phyloP scores from a whole-genome alignment of 805 yeast species.

The Priceomyces carsonii region DNA sequence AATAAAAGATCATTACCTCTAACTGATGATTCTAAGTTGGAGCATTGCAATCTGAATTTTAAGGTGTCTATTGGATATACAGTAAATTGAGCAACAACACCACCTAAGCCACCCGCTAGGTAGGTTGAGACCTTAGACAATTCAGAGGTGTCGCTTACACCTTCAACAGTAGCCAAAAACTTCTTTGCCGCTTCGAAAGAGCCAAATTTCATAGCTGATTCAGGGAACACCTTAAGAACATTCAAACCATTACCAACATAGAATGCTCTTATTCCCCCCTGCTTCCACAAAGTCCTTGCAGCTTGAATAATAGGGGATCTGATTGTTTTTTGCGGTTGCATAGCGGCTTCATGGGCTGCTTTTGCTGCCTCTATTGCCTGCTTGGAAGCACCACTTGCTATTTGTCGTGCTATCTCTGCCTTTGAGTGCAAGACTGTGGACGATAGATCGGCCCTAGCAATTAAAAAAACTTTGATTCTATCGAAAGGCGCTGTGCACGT shows the following conservation, averaged over 20 bases:
- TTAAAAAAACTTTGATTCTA: slow-evolving; percentile 87
- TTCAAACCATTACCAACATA: slow-evolving; percentile 96
- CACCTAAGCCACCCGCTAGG: slow-evolving; percentile 94
- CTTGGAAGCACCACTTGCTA: slow-evolving; percentile 35
- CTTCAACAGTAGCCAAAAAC: slow-evolving; percentile 71
- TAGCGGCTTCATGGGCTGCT: slow-evolving; percentile 25
- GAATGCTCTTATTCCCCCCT: slow-evolving; percentile 85
- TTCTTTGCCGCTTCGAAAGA: slow-evolving; percentile 87
- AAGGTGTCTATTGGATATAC: slow-evolving; percentile 96
- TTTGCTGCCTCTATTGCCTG: slow-evolving; percentile 37
- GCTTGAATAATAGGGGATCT: slow-evolving; percentile 81
- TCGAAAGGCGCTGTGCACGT: slow-evolving; percentile 98
- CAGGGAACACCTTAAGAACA: slow-evolving; percentile 93
- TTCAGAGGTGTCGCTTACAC: slow-evolving; percentile 66
- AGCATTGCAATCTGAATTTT: slow-evolving; percentile 92
- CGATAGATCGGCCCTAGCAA: slow-evolving; percentile 83
- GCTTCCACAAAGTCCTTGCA: slow-evolving; percentile 74
- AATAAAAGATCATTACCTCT: slow-evolving; percentile 63
- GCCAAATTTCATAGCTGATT: slow-evolving; percentile 96
- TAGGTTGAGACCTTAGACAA: slow-evolving; percentile 79
- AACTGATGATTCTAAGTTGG: slow-evolving; percentile 63
- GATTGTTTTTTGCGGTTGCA: slow-evolving; percentile 48
- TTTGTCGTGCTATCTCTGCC: slow-evolving; percentile 38
- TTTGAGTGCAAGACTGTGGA: slow-evolving; percentile 67
- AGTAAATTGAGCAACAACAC: slow-evolving; percentile 87